Evolutionary conservation across 1,284 basidiomycete genomes (phyloP).

Genomic region (Pseudozyma hubeiensis): DNA sequence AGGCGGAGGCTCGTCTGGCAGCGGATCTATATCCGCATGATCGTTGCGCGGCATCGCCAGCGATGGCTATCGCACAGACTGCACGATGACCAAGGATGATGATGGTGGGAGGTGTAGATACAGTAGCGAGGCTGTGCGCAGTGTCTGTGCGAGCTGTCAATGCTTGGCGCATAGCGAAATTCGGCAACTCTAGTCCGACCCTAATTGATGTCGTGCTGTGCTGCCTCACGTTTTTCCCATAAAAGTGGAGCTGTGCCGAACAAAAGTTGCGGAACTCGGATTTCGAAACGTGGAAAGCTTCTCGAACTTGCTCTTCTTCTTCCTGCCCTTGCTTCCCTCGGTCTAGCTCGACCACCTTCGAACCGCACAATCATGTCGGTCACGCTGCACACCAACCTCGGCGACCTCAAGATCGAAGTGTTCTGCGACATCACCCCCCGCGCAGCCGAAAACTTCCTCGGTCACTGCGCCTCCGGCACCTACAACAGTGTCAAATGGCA

Average conservation of each 20-base stretch:
- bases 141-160: conserved; percentile 15
- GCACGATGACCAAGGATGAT: not conserved
- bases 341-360: not conserved
- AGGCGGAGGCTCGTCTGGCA: conserved; percentile 45
- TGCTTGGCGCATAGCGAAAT: not conserved
- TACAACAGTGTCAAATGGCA: conserved; percentile 91
- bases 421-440: conserved; percentile 97
- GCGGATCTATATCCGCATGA: conserved; percentile 21
- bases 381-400: conserved; percentile 90
- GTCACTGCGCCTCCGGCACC: conserved; percentile 87
- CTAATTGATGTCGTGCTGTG: no score
- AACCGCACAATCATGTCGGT: conserved; percentile 77
- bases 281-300: not conserved
- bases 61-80: not conserved
- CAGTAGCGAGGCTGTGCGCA: not conserved
- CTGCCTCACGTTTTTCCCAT: no score
- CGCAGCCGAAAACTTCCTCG: conserved; percentile 96
- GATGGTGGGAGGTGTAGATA: not conserved
- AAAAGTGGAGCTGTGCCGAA: not conserved
- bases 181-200: no score
- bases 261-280: conserved; percentile 20
- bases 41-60: conserved; percentile 25
- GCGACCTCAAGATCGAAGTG: conserved; percentile 94
- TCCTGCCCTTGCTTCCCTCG: not conserved
- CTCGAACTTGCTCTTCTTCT: not conserved